Evolutionary conservation across 352 stramenopile species (phyloP).

Genomic region (Globisporangium rhizosaccharum): DNA sequence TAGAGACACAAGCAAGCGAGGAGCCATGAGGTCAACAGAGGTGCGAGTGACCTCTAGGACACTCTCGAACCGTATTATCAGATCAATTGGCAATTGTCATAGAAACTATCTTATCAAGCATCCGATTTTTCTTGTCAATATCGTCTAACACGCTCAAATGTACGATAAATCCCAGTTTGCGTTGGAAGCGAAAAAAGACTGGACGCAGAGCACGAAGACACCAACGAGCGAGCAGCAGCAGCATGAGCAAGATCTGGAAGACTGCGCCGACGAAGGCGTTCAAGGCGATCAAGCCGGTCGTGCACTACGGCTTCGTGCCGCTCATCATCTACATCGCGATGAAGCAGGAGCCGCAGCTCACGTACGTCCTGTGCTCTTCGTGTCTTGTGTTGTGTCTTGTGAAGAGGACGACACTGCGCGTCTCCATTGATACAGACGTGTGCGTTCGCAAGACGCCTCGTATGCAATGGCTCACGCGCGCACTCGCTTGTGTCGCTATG

Average conservation of each 20-base stretch:
- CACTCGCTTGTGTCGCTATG: background rate
- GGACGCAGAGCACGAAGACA: background rate
- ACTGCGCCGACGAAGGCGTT: constrained; percentile 67
- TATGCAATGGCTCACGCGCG: background rate
- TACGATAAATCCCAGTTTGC: no score
- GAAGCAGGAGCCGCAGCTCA: constrained; percentile 70
- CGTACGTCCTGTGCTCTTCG: constrained; percentile 28
- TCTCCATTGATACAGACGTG: background rate
- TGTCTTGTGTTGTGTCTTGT: background rate
- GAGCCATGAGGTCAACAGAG: no score
- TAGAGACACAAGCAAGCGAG: no score
- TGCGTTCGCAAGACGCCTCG: background rate
- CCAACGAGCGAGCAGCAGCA: background rate
- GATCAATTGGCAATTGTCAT: no score
- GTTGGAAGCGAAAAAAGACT: constrained; percentile 9
- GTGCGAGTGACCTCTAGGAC: no score
- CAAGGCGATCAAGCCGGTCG: constrained; percentile 80
- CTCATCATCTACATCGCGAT: constrained; percentile 77
- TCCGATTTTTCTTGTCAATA: no score
- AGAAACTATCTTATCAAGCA: no score
- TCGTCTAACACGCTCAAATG: no score
- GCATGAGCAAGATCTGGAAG: constrained; percentile 71
- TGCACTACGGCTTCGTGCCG: constrained; percentile 78
- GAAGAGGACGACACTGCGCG: no score
- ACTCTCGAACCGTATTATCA: no score